Conservation (phyloP, 2,329 filamentous ascomycete species). For the Penicillium griseofulvum region DNA sequence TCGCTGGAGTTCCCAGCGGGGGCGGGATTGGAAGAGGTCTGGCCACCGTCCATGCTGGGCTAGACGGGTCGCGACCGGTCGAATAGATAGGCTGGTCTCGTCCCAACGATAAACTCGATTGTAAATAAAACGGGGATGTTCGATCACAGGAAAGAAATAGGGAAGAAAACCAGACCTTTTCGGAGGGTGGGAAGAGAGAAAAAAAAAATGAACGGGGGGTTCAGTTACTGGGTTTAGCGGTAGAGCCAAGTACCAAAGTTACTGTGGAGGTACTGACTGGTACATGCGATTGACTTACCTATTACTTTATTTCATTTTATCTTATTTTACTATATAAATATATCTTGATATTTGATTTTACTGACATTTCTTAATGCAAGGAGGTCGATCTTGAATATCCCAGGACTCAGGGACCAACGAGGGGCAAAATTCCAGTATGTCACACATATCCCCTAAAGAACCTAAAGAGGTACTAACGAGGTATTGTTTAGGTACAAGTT, state of each 20-base stretch:
- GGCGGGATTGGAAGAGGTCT: slow-evolving; percentile 41
- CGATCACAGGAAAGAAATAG: slow-evolving; percentile 5
- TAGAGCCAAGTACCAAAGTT: slow-evolving; percentile 25
- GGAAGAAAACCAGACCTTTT: slow-evolving; percentile 6
- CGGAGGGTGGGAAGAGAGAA: slow-evolving; percentile 6
- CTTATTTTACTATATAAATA: neutral
- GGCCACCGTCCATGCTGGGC: slow-evolving; percentile 47
- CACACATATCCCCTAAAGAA: neutral
- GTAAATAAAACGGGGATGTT: slow-evolving; percentile 2
- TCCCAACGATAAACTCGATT: slow-evolving; percentile 6
- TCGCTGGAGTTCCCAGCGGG: slow-evolving; percentile 83
- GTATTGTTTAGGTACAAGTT: neutral
- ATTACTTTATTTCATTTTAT: neutral
- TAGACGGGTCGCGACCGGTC: slow-evolving; percentile 42
- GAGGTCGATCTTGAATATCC: slow-evolving; percentile 1
- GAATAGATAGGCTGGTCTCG: slow-evolving; percentile 29
- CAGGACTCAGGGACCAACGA: neutral
- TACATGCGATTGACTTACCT: slow-evolving; percentile 8
- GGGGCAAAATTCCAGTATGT: slow-evolving; percentile 9
- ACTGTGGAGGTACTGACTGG: slow-evolving; percentile 16
- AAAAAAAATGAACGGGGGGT: slow-evolving; percentile 14
- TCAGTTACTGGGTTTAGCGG: slow-evolving; percentile 14
- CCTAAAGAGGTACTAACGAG: neutral
- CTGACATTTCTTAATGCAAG: slow-evolving; percentile 7
- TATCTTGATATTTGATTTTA: neutral